Evolutionary conservation across 2,329 filamentous ascomycete species (phyloP).

Genomic region (Fonsecaea pedrosoi): DNA sequence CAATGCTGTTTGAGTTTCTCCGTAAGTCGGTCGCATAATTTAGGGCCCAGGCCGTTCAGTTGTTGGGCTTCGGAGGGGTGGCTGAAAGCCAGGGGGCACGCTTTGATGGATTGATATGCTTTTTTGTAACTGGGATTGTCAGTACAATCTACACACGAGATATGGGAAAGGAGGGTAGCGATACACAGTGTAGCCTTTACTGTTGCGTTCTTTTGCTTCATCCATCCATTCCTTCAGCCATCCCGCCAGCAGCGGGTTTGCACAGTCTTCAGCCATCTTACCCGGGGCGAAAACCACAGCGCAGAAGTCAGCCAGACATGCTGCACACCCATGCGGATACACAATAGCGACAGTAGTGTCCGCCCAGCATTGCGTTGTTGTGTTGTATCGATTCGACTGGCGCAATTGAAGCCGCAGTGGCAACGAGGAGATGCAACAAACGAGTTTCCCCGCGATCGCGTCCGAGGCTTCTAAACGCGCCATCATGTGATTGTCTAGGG

Average conservation of each 20-base stretch:
- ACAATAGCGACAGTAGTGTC: neutral
- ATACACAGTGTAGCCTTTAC: constrained; percentile 67
- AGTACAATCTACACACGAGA: neutral
- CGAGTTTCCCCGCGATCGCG: too few relatives aligned
- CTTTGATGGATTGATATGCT: constrained; percentile 77
- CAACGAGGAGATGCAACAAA: too few relatives aligned
- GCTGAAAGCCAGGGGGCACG: constrained; percentile 71
- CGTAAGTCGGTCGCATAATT: constrained; percentile 72
- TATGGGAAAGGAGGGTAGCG: constrained; percentile 26
- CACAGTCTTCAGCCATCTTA: constrained; percentile 54
- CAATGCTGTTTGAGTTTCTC: constrained; percentile 65
- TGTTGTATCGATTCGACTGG: too few relatives aligned
- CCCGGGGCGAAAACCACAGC: neutral
- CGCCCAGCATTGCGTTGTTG: neutral
- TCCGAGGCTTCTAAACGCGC: too few relatives aligned
- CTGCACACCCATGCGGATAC: neutral
- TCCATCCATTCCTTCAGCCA: constrained; percentile 83
- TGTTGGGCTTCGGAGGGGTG: constrained; percentile 76
- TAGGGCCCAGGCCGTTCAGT: constrained; percentile 76
- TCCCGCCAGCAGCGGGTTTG: constrained; percentile 73
- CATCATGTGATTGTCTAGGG: too few relatives aligned
- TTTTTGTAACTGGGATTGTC: constrained; percentile 67
- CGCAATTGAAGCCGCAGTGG: too few relatives aligned
- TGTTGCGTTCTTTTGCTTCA: constrained; percentile 69
- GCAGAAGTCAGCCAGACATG: neutral